These are phyloP conservation scores for Tillandsia fasciculata DNA, from an alignment of 176 grass and related monocot genomes.

Conservation along the genomic window DNA sequence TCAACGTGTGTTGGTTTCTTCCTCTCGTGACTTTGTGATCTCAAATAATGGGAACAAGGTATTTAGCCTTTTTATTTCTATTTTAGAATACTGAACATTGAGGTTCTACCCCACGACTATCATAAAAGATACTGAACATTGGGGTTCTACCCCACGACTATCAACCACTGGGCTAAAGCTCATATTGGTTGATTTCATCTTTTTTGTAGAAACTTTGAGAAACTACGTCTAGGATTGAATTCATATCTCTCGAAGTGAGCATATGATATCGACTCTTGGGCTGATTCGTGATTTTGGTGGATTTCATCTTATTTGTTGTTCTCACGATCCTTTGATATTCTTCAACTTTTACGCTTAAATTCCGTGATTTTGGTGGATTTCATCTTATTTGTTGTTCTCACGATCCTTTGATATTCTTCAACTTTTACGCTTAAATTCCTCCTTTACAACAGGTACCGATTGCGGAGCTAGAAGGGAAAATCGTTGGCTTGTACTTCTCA, in stretches of 20 bases:
- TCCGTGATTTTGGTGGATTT: background rate
- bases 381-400: background rate
- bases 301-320: background rate
- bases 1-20: slow-evolving; percentile 10
- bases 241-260: too few species aligned
- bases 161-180: too few species aligned
- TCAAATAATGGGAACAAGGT: slow-evolving; percentile 21
- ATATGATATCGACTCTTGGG: too few species aligned
- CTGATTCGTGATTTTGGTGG: too few species aligned
- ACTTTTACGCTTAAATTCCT: background rate
- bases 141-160: too few species aligned
- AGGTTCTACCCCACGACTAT: too few species aligned
- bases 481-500: slow-evolving; percentile 60
- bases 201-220: too few species aligned
- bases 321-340: background rate
- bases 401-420: background rate
- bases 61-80: background rate
- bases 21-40: slow-evolving; percentile 20
- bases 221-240: too few species aligned
- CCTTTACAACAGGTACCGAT: slow-evolving; percentile 41
- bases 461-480: slow-evolving; percentile 57
- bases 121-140: too few species aligned
- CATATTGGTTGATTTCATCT: too few species aligned
- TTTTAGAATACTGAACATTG: too few species aligned
- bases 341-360: background rate